These are phyloP conservation scores for Fusarium subglutinans DNA, from an alignment of 2,329 filamentous ascomycete genomes.

Conservation along the genomic window DNA sequence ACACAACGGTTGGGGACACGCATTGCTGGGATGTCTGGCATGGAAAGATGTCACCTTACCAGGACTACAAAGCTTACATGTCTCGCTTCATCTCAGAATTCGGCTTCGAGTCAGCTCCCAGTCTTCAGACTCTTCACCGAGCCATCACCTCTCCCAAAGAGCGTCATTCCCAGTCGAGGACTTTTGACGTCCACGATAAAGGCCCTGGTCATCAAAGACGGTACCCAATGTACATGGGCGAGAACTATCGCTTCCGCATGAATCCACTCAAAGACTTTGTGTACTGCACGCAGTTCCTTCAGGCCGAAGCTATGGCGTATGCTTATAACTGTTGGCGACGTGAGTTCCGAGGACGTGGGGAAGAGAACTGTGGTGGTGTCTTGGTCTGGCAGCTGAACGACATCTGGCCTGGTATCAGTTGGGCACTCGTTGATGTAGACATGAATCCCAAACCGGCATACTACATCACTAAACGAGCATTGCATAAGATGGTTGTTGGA, in stretches of 20 bases:
- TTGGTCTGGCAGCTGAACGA: conserved; percentile 16
- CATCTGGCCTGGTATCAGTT: conserved; percentile 9
- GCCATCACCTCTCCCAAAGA: background rate
- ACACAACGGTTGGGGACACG: background rate
- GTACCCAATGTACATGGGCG: conserved; percentile 6
- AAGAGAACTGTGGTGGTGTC: background rate
- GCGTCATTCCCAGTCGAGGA: background rate
- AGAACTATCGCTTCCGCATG: conserved; percentile 4
- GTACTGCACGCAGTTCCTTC: background rate
- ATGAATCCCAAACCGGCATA: conserved; percentile 2
- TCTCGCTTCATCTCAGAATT: background rate
- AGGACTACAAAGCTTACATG: conserved; percentile 1
- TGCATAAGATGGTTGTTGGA: background rate
- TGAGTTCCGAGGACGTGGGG: background rate
- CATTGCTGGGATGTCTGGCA: conserved; percentile 16
- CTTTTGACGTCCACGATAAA: background rate
- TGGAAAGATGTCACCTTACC: background rate
- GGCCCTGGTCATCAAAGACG: conserved; percentile 2
- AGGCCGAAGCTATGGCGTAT: background rate
- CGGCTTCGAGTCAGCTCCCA: background rate
- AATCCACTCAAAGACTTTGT: background rate
- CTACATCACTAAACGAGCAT: background rate
- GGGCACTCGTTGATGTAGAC: background rate
- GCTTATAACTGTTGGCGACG: conserved; percentile 11
- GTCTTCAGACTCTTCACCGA: accelerated